Evolutionary conservation across 2,329 filamentous ascomycete genomes (phyloP).

Genomic region (Fusarium nematophilum): DNA sequence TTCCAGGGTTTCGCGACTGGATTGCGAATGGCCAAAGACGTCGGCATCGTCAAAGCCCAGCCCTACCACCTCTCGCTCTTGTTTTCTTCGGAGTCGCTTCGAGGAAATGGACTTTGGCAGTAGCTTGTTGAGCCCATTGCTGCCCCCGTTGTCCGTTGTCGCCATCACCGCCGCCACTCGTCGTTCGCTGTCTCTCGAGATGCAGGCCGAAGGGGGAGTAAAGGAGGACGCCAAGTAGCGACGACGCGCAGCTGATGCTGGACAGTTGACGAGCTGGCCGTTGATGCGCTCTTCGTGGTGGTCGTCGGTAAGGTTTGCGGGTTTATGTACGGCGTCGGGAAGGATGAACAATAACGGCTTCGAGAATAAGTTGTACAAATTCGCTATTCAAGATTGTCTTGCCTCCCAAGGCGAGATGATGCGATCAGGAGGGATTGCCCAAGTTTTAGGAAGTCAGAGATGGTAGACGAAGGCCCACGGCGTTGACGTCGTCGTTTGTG

Average conservation of each 20-base stretch:
- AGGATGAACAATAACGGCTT: not conserved
- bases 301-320: slow-evolving; percentile 10
- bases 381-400: not conserved
- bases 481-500: slow-evolving; percentile 40
- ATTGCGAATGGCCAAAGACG: slow-evolving; percentile 49
- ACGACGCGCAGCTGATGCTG: slow-evolving; percentile 11
- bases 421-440: not conserved
- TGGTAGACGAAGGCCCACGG: slow-evolving; percentile 17
- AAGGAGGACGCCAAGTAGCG: not conserved
- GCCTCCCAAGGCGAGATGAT: not conserved
- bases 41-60: slow-evolving; percentile 43
- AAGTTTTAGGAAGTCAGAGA: slow-evolving; percentile 19
- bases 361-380: not conserved
- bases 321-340: slow-evolving; percentile 7
- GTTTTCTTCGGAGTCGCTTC: slow-evolving; percentile 62
- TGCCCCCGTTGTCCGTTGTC: slow-evolving; percentile 41
- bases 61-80: slow-evolving; percentile 52
- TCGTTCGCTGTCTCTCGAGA: not conserved
- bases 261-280: slow-evolving; percentile 20
- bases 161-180: slow-evolving; percentile 15
- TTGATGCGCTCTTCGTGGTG: slow-evolving; percentile 24
- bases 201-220: not conserved
- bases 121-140: slow-evolving; percentile 61
- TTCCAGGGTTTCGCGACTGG: slow-evolving; percentile 54
- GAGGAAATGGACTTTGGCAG: slow-evolving; percentile 63